Conservation (phyloP, 257 asterid species). For the Solanum boliviense region DNA sequence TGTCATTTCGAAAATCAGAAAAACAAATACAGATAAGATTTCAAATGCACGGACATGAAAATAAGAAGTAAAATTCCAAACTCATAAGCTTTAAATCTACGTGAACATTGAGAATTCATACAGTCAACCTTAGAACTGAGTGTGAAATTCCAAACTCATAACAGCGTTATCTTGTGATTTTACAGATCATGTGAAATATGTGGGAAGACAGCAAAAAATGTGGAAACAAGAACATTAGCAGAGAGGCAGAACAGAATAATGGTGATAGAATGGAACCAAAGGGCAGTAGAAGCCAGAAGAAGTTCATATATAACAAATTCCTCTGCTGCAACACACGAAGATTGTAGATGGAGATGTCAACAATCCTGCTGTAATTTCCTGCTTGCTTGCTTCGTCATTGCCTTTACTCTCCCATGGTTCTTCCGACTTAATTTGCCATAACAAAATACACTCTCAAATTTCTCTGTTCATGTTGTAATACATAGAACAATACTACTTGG, state of each 20-base stretch:
- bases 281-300: neutral
- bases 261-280: constrained; percentile 25
- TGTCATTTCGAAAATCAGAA: no score
- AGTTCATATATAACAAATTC: neutral
- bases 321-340: constrained; percentile 3
- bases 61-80: no score
- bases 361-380: constrained; percentile 26
- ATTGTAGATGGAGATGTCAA: constrained; percentile 14
- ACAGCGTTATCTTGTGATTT: neutral
- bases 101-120: neutral
- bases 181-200: constrained; percentile 49
- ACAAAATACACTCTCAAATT: neutral
- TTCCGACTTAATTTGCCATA: constrained; percentile 7
- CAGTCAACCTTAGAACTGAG: neutral
- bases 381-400: constrained; percentile 24
- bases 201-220: constrained; percentile 29
- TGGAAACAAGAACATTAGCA: neutral
- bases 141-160: no score
- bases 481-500: neutral
- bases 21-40: no score
- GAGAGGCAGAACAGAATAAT: constrained; percentile 5
- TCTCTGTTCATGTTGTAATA: neutral
- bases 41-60: no score
- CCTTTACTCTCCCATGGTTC: constrained; percentile 36
- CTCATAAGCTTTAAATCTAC: no score